Percentiles rank a stretch among this genome's conserved stretches.
phyloP scores from a whole-genome alignment of 129 eudicot genomes.

The Erigeron canadensis region DNA sequence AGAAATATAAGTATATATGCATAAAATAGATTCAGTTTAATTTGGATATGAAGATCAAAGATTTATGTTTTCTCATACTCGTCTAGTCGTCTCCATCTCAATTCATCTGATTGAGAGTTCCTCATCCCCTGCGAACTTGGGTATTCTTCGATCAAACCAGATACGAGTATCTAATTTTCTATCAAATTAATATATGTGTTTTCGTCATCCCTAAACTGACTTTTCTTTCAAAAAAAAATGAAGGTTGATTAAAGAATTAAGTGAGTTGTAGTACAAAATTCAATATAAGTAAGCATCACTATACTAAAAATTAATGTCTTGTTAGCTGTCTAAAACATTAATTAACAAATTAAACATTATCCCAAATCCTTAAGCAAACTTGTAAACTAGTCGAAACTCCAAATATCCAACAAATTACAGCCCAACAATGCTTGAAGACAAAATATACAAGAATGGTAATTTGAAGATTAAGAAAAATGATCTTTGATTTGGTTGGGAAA shows the following conservation, averaged over 20 bases:
- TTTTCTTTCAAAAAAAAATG: neutral
- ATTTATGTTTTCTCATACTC: no score
- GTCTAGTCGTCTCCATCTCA: no score
- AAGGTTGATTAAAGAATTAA: neutral
- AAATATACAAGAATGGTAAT: constrained; percentile 34
- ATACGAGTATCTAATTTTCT: no score
- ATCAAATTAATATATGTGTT: no score
- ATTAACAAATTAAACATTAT: constrained; percentile 8
- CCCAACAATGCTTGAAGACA: constrained; percentile 24
- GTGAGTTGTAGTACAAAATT: neutral
- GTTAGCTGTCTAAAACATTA: constrained; percentile 31
- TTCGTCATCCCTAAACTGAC: no score
- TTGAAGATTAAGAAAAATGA: neutral
- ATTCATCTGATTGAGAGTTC: no score
- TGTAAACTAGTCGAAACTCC: constrained; percentile 25
- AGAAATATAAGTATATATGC: no score
- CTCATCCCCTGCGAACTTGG: no score
- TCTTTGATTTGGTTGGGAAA: constrained; percentile 50
- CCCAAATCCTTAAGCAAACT: constrained; percentile 20
- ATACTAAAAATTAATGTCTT: neutral
- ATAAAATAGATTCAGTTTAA: no score
- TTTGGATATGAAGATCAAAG: no score
- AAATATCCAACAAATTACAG: constrained; percentile 24
- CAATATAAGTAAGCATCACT: constrained; percentile 5
- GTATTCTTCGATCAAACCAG: no score